These are phyloP conservation scores for Takashimella koratensis DNA, from an alignment of 1,284 basidiomycete genomes.

Conservation along the genomic window DNA sequence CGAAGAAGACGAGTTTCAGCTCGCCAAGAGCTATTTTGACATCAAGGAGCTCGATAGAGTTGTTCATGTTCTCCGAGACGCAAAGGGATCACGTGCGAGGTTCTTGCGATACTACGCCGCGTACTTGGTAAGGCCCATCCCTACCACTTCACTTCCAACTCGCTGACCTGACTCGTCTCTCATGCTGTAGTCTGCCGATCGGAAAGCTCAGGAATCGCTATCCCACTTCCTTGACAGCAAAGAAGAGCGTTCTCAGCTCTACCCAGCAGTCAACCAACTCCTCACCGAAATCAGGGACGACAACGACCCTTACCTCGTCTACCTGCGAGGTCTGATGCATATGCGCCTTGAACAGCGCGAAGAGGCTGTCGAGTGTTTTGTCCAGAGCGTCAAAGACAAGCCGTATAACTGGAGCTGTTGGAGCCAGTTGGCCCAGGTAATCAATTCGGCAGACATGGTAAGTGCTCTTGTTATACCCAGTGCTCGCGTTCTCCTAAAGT, in stretches of 20 bases:
- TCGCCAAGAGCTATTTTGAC: conserved; percentile 73
- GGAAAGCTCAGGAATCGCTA: conserved; percentile 49
- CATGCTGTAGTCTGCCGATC: conserved; percentile 41
- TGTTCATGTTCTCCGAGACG: conserved; percentile 60
- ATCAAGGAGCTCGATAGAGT: conserved; percentile 76
- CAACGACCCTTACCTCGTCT: conserved; percentile 73
- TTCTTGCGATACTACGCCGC: conserved; percentile 79
- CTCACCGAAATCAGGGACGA: conserved; percentile 58
- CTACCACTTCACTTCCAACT: conserved; percentile 11
- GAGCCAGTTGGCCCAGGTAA: conserved; percentile 72
- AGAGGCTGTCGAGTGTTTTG: conserved; percentile 77
- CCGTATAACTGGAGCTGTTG: conserved; percentile 98
- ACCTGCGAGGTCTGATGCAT: conserved; percentile 73
- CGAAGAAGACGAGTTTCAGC: conserved; percentile 56
- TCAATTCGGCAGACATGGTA: conserved; percentile 88
- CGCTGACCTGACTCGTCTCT: conserved; percentile 19
- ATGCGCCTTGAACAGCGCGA: conserved; percentile 71
- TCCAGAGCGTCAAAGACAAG: conserved; percentile 72
- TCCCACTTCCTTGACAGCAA: conserved; percentile 58
- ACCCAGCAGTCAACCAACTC: conserved; percentile 64
- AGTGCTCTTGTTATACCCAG: conserved; percentile 10
- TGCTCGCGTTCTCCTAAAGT: not conserved
- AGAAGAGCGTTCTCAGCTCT: conserved; percentile 60
- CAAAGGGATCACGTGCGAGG: conserved; percentile 64
- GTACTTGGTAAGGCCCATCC: conserved; percentile 67